These are phyloP conservation scores for Exobasidium cylindrosporum DNA, from an alignment of 1,284 basidiomycete species.

Conservation along the genomic window DNA sequence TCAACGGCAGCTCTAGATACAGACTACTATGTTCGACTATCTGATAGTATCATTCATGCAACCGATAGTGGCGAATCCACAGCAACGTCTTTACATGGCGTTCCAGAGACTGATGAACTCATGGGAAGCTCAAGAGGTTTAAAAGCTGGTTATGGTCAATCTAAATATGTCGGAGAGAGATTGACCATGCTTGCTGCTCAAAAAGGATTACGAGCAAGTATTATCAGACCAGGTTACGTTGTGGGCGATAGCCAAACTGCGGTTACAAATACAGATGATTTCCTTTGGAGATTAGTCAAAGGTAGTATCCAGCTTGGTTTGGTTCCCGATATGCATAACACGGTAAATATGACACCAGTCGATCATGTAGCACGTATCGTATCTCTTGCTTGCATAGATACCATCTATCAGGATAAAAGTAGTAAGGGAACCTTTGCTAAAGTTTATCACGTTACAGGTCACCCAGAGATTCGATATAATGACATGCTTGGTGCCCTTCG, in stretches of 20 bases:
- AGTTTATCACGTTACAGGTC: constrained; percentile 85
- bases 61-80: constrained; percentile 16
- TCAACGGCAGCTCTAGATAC: constrained; percentile 91
- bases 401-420: constrained; percentile 17
- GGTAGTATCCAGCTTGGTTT: constrained; percentile 93
- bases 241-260: constrained; percentile 75
- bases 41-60: constrained; percentile 61
- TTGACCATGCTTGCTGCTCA: constrained; percentile 84
- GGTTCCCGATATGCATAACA: constrained; percentile 96
- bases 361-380: constrained; percentile 88
- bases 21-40: constrained; percentile 81
- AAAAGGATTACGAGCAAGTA: constrained; percentile 80
- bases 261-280: constrained; percentile 99
- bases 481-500: constrained; percentile 72
- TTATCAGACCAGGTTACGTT: constrained; percentile 91
- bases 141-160: constrained; percentile 92
- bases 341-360: constrained; percentile 96
- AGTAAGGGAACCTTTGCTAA: constrained; percentile 65
- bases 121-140: constrained; percentile 75
- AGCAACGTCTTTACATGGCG: constrained; percentile 60
- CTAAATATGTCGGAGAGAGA: constrained; percentile 98
- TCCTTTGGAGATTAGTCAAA: constrained; percentile 96
- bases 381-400: constrained; percentile 56
- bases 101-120: constrained; percentile 86
- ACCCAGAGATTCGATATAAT: constrained; percentile 86